Evolutionary conservation across 2,329 filamentous ascomycete genomes (phyloP), one percentile per base, ranked within the genome.

Genomic region (Ampelomyces quisqualis): DNA sequence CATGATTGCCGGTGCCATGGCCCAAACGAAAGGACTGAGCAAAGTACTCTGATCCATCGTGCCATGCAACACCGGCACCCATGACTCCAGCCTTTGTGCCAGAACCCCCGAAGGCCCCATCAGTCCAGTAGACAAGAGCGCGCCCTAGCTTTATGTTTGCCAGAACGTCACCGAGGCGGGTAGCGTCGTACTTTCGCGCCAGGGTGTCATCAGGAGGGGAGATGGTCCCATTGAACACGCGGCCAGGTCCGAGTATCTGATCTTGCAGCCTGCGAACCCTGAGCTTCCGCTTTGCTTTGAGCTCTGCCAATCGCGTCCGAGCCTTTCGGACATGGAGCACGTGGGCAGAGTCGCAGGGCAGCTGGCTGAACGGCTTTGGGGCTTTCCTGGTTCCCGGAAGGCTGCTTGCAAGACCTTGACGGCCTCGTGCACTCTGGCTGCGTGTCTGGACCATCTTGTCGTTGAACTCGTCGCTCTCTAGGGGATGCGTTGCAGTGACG

Each of bases 41-140:
- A 3, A 3, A 18, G 14, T 5, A 11, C 5, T 8, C 3, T 13
- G 13, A 13, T 5, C 4, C 3, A 2, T 22, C 24, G 1, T 19
- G n/a, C 34, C 33, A 42, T 4, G 32, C 40, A 4, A 53, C 41
- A 14, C 40, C 40, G 7, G 41, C 49, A 2, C 38, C 49, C 0
- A 43, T 8, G 11, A 34, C 33, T 2, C 41, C 38, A 1, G 24
- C 5, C n/a, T n/a, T n/a, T n/a, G n/a, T n/a, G n/a, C n/a, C n/a
- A n/a, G n/a, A n/a, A 1, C 10, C 30, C 3, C 7, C 14, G 30
- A n/a, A 13, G 30, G 34, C 35, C 6, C 43, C 49, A 11, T 49
- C 43, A 0, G 32, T 29, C 38, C 38, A 47, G 20, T 41, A 47
- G 1, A 42, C 26, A 3, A 21, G 18, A 4, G 35, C 33, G 1